A percentile compares a stretch with the other conserved stretches of the same genome.
Evolutionary conservation across 139 green algal species (phyloP).

Genomic region (Asterochloris erici): DNA sequence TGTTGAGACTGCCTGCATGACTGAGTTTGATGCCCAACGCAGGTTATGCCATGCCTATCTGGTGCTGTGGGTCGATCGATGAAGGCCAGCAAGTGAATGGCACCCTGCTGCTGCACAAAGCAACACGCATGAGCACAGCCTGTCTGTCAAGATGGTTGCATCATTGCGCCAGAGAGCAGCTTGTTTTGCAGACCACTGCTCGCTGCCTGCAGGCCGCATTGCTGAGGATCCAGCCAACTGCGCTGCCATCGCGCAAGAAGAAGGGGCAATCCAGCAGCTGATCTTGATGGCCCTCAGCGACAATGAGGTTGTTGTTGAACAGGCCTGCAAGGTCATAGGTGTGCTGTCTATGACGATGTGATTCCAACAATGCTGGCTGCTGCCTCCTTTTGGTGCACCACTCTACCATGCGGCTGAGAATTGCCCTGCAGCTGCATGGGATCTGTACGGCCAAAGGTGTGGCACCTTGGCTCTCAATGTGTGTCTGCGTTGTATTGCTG

Average conservation of each 20-base stretch:
- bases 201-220: slow-evolving; percentile 58
- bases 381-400: background rate
- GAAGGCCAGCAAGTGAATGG: background rate
- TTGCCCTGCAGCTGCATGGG: background rate
- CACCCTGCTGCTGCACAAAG: background rate
- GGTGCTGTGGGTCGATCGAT: too few species aligned
- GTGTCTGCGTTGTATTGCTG: too few species aligned
- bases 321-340: slow-evolving; percentile 56
- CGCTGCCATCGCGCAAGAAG: slow-evolving; percentile 71
- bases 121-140: too few species aligned
- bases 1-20: too few species aligned
- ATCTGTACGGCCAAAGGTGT: too few species aligned
- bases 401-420: background rate
- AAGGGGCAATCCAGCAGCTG: slow-evolving; percentile 85
- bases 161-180: background rate
- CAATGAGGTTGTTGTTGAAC: slow-evolving; percentile 65
- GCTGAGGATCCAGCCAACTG: slow-evolving; percentile 77
- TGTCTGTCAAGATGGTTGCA: background rate
- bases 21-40: too few species aligned
- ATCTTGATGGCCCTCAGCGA: slow-evolving; percentile 82
- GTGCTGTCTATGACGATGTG: background rate
- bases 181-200: background rate
- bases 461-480: too few species aligned
- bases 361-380: background rate
- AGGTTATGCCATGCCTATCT: too few species aligned